Evolutionary conservation across 371 early-diverging fungal genomes (phyloP), one percentile per base, ranked within the genome.

Genomic region (Zopfochytrium polystomum): DNA sequence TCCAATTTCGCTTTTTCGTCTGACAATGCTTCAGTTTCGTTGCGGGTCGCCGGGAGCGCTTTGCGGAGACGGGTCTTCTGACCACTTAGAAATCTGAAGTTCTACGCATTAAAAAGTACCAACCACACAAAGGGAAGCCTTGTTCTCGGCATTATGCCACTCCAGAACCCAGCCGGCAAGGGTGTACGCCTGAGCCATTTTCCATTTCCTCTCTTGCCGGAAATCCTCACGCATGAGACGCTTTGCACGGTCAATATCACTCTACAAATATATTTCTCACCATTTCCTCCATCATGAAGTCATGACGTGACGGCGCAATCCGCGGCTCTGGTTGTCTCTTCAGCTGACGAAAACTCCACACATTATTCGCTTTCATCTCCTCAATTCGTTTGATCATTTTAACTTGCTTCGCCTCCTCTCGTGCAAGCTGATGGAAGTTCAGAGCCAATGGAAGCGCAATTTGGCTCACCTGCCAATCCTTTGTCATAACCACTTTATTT

Each of bases 221-320:
- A 89, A 92, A 65, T 95, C 95, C 0, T 83, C 86, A 20, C 84
- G 81, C 80, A 89, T 78, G 93, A 93, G 93, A 72, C 79, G 82
- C 87, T 38, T 11, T 11, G 18, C 38, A 7, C 11, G 18, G 7
- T 38, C 7, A 38, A 38, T 11, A 38, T 11, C 7, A 11, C 18
- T 7, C 26, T 35, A 46, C 9, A 11, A 59, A 34, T 33, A 45
- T 31, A 65, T n/a, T n/a, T n/a, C 30, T 47, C 76, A 87, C 86
- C 91, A 91, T 89, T 60, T 94, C 93, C 55, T 91, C 90, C 59
- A 96, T 62, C 33, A 94, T 62, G 50, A 80, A 80, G 70, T 95
- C 95, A 92, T 93, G 90, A 56, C 92, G 92, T 0, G 85, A 79
- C 18, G 87, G 85, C 0, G 86, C 77, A 0, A 77, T 79, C 55